A percentile compares a stretch with the other conserved stretches of the same genome.
Evolutionary conservation across 768 basidiomycete genomes (phyloP).

Genomic region (Porphyrellus cyaneotinctus): DNA sequence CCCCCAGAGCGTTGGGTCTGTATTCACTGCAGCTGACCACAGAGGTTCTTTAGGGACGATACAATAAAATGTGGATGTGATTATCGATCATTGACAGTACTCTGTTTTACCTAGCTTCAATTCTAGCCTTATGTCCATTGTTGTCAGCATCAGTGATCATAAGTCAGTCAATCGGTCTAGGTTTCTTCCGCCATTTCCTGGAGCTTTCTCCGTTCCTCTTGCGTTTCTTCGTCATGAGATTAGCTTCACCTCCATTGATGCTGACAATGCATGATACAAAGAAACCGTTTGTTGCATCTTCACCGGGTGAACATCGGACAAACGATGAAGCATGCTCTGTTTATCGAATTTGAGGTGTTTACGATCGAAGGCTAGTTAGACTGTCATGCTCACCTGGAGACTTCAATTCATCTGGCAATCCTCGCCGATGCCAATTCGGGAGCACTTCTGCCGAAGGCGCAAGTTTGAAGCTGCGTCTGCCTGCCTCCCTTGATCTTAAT

Average conservation of each 20-base stretch:
- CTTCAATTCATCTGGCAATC: conserved; percentile 61
- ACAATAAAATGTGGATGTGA: conserved; percentile 27
- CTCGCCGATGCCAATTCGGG: conserved; percentile 81
- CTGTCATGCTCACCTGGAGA: conserved; percentile 40
- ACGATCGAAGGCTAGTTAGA: neutral
- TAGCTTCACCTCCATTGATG: neutral
- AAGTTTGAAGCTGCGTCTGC: conserved; percentile 55
- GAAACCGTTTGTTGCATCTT: conserved; percentile 93
- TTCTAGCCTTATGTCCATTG: conserved; percentile 9
- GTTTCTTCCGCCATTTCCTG: conserved; percentile 19
- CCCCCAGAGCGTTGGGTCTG: conserved; percentile 25
- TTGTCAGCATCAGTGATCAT: neutral
- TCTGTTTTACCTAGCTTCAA: conserved; percentile 22
- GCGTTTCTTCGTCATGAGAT: conserved; percentile 23
- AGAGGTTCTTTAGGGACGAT: conserved; percentile 31
- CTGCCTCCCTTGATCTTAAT: conserved; percentile 68
- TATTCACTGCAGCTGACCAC: conserved; percentile 35
- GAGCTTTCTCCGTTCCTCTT: conserved; percentile 17
- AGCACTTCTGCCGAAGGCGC: conserved; percentile 66
- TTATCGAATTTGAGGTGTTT: neutral
- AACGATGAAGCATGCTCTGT: conserved; percentile 56
- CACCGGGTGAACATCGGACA: conserved; percentile 71
- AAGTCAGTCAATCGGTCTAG: conserved; percentile 1
- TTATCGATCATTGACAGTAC: conserved; percentile 28
- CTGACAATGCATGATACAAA: conserved; percentile 90